Conservation (phyloP, 1,284 basidiomycete genomes). For the Phylloboletellus chloephorus region DNA sequence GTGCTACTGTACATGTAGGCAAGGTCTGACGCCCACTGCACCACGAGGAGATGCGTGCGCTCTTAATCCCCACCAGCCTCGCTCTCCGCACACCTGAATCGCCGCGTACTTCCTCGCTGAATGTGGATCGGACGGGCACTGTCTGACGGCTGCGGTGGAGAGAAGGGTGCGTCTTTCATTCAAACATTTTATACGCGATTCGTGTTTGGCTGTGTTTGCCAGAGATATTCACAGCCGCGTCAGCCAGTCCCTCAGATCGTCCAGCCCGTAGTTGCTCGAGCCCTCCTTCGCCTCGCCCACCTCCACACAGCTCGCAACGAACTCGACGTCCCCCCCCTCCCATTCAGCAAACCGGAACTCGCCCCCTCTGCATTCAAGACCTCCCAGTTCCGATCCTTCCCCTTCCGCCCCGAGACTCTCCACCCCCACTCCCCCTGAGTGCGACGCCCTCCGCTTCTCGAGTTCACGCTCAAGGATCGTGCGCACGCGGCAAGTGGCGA, state of each 20-base stretch:
- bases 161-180: constrained; percentile 3
- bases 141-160: constrained; percentile 64
- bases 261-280: constrained; percentile 37
- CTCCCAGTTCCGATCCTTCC: constrained; percentile 53
- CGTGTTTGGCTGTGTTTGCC: constrained; percentile 28
- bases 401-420: constrained; percentile 67
- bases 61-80: constrained; percentile 54
- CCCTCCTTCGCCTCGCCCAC: constrained; percentile 32
- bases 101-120: constrained; percentile 54
- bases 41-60: constrained; percentile 48
- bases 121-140: constrained; percentile 56
- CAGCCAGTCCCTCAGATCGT: constrained; percentile 47
- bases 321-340: constrained; percentile 71
- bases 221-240: constrained; percentile 38
- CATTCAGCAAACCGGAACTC: constrained; percentile 67
- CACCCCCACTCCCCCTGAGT: constrained; percentile 58
- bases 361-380: constrained; percentile 54
- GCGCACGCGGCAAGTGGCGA: constrained; percentile 65
- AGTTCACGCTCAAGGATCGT: constrained; percentile 75
- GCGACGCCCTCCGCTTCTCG: constrained; percentile 62
- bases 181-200: constrained; percentile 10
- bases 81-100: constrained; percentile 71
- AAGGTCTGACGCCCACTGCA: constrained; percentile 71
- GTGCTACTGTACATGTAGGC: constrained; percentile 43
- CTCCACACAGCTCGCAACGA: constrained; percentile 54